Conservation (phyloP, 2,329 filamentous ascomycete genomes). For the Colletotrichum coccodes region DNA sequence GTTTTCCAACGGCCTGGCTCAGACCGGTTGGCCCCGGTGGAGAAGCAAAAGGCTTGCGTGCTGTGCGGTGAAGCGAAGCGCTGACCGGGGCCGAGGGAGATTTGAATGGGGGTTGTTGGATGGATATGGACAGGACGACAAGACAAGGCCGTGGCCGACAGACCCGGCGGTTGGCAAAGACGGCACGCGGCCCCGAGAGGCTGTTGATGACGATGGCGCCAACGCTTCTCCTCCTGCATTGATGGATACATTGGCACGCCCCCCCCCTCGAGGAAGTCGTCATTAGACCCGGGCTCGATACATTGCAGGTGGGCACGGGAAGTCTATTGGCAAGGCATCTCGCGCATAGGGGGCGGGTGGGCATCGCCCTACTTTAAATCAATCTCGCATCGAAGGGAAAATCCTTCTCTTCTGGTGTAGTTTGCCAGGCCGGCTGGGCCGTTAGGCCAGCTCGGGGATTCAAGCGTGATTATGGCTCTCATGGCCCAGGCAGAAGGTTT, state of each 20-base stretch:
- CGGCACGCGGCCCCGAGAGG: slow-evolving; percentile 5
- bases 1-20: slow-evolving; percentile 4
- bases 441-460: background rate
- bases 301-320: slow-evolving; percentile 19
- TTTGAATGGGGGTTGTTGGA: slow-evolving; percentile 1
- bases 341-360: background rate
- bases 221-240: background rate
- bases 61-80: slow-evolving; percentile 28
- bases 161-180: slow-evolving; percentile 8
- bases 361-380: slow-evolving; percentile 11
- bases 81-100: slow-evolving; percentile 7
- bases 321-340: slow-evolving; percentile 15
- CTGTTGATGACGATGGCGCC: background rate
- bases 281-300: slow-evolving; percentile 4
- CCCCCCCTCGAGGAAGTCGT: background rate
- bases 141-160: slow-evolving; percentile 14
- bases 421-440: background rate
- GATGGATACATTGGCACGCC: background rate
- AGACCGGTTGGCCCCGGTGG: slow-evolving; percentile 10
- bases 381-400: slow-evolving; percentile 12
- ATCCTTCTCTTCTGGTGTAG: background rate
- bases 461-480: slow-evolving; percentile 8
- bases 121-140: background rate
- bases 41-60: slow-evolving; percentile 2
- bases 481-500: background rate